Base-by-base conservation (phyloP, 768 basidiomycete species). In the Flagelloscypha sp. region DNA sequence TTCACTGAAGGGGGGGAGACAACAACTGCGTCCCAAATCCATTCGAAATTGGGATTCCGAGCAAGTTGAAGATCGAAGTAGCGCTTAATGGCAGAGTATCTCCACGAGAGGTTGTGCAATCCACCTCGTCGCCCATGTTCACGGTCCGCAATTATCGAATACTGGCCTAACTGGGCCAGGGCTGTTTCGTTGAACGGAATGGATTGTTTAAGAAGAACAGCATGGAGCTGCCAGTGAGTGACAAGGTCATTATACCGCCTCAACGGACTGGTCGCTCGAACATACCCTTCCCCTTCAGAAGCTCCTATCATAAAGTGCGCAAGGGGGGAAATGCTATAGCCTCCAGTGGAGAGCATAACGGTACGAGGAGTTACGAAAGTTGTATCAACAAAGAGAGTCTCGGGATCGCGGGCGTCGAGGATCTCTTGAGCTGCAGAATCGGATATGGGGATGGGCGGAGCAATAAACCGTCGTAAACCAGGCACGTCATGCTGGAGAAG, bases 151-250 rank as follows among this genome's bases (percentile, higher is more conserved):
- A n/a, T n/a, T n/a, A n/a, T n/a, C n/a, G n/a, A n/a, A n/a, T n/a
- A n/a, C n/a, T n/a, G n/a, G n/a, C n/a, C n/a, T n/a, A n/a, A n/a
- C n/a, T n/a, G n/a, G n/a, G n/a, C n/a, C n/a, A n/a, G n/a, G n/a
- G n/a, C n/a, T n/a, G n/a, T n/a, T n/a, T n/a, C n/a, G n/a, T n/a
- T n/a, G n/a, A n/a, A n/a, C n/a, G n/a, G n/a, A n/a, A n/a, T n/a
- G n/a, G n/a, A n/a, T n/a, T n/a, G n/a, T n/a, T n/a, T n/a, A n/a
- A 83, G 59, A 8, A 98, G 57, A 5, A 72, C 73, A 33, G 79
- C 63, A 50, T 95, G 93, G 57, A 99, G 76, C 55, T 98, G 93
- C 89, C 92, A 99, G 59, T 98, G 95, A 7, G 64, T 61, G 9
- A 92, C 54, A 37, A 95, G 54, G 56, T 99, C 95, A 23, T 61